Evolutionary conservation across 331 rosid species (phyloP), one percentile per base, ranked within the genome.

Genomic region (Ulmus americana): DNA sequence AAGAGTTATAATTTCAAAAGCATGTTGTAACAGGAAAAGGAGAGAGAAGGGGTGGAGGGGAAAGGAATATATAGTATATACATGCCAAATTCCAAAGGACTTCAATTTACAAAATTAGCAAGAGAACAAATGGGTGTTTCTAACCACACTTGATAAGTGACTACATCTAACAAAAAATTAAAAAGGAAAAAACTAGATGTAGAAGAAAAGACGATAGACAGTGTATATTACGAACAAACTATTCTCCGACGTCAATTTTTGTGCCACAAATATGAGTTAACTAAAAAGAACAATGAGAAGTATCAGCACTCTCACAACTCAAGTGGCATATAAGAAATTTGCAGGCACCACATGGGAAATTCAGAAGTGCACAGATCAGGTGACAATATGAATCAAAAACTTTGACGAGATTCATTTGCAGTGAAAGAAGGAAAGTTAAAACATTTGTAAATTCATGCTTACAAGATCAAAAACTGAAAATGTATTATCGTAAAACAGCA

Each of bases 401-500:
- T 11, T 28, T 28, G 35, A 28, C 4, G 35, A 28, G 35, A 28
- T 28, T 28, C 35, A 28, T 28, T 2, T 48, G 51, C 9, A 48
- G 9, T 16, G 38, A 64, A 59, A 57, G 39, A 38, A 62, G 61
- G 39, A 67, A 70, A 59, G 56, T 9, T 46, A 55, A 69, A 55
- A 40, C 2, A 40, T 42, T 35, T 44, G 22, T 56, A 38, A 40
- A 35, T 61, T 67, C 38, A 57, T 59, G 51, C 90, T 73, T 71
- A 88, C 98, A 73, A 94, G 90, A 78, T 94, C 98, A 85, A 83
- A 94, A 63, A 89, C 87, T 39, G 98, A 83, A 77, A 94, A 94
- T 64, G 95, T 94, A 76, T 94, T 94, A 76, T 94, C 98, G 75
- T 89, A 76, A 82, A 94, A 94, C 63, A 94, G 82, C 63, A 94